A percentile compares a stretch with the other conserved stretches of the same genome.
These are phyloP conservation scores for Byssothecium circinans DNA, from an alignment of 2,329 filamentous ascomycete species.

Conservation along the genomic window DNA sequence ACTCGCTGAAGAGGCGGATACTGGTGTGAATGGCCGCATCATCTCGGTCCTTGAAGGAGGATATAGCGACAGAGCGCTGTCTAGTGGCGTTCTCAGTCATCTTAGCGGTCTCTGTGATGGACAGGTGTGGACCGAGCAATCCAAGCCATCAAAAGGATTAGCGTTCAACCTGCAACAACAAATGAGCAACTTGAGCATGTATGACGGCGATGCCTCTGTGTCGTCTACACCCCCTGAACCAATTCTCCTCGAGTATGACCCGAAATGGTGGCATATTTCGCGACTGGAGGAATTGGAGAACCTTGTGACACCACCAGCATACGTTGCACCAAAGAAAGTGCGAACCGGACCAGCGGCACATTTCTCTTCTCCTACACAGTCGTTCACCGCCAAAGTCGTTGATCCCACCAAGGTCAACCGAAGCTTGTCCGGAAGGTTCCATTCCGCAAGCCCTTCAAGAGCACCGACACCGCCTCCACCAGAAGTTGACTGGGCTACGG, in stretches of 20 bases:
- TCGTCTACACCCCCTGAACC: conserved; percentile 21
- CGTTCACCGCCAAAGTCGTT: conserved; percentile 79
- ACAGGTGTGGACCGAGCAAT: conserved; percentile 37
- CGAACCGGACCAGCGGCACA: conserved; percentile 64
- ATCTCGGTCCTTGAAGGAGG: conserved; percentile 95
- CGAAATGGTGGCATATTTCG: conserved; percentile 49
- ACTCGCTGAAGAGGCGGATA: conserved; percentile 76
- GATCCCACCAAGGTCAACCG: conserved; percentile 67
- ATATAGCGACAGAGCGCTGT: conserved; percentile 89
- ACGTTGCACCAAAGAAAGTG: conserved; percentile 60
- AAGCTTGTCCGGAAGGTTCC: conserved; percentile 57
- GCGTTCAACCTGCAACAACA: conserved; percentile 61
- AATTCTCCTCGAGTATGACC: conserved; percentile 40
- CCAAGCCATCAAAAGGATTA: conserved; percentile 49
- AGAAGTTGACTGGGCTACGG: conserved; percentile 81
- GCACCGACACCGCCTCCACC: conserved; percentile 70
- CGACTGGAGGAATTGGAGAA: conserved; percentile 38
- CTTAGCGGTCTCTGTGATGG: conserved; percentile 75
- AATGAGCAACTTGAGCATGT: conserved; percentile 47
- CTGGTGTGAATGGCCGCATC: conserved; percentile 77
- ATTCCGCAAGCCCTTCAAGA: conserved; percentile 42
- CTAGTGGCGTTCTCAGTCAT: conserved; percentile 87
- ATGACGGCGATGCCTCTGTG: conserved; percentile 22
- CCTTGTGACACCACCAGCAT: conserved; percentile 34
- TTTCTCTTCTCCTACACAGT: conserved; percentile 84